phyloP scores from a whole-genome alignment of 2,329 filamentous ascomycete genomes.

The Pseudopyricularia cyperi region DNA sequence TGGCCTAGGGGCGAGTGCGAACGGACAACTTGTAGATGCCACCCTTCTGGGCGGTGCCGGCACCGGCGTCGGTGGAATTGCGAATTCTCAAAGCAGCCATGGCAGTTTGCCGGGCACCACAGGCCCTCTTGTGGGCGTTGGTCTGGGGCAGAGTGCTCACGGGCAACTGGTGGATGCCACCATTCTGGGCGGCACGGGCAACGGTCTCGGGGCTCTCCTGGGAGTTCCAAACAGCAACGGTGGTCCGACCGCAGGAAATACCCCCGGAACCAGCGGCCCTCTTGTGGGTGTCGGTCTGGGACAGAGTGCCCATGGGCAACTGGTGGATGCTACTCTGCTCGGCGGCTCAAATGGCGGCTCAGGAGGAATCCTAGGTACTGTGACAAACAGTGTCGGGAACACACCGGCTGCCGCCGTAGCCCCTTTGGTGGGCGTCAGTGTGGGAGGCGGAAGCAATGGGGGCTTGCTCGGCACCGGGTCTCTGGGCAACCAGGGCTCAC shows the following conservation, averaged over 20 bases:
- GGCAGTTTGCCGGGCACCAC: background rate
- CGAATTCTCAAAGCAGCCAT: background rate
- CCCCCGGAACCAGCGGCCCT: background rate
- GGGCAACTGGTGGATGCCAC: background rate
- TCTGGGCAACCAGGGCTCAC: background rate
- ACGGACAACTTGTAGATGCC: background rate
- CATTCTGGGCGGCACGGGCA: background rate
- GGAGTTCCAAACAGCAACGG: background rate
- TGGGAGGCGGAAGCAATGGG: background rate
- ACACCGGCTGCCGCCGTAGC: background rate
- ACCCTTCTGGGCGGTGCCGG: background rate
- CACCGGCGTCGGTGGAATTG: background rate
- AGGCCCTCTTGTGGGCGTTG: background rate
- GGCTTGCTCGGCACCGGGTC: background rate
- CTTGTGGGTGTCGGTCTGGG: background rate
- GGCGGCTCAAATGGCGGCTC: background rate
- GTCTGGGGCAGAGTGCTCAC: background rate
- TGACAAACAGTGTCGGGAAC: background rate
- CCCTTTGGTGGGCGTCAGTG: conserved; percentile 1
- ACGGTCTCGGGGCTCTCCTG: background rate
- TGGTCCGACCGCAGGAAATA: background rate
- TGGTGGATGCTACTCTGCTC: background rate
- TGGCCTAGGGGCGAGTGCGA: background rate
- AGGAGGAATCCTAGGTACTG: background rate
- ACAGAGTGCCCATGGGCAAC: background rate